A percentile compares a stretch with the other conserved stretches of the same genome.
phyloP scores from a whole-genome alignment of 2,329 filamentous ascomycete species.

The Pestalotiopsis fici region DNA sequence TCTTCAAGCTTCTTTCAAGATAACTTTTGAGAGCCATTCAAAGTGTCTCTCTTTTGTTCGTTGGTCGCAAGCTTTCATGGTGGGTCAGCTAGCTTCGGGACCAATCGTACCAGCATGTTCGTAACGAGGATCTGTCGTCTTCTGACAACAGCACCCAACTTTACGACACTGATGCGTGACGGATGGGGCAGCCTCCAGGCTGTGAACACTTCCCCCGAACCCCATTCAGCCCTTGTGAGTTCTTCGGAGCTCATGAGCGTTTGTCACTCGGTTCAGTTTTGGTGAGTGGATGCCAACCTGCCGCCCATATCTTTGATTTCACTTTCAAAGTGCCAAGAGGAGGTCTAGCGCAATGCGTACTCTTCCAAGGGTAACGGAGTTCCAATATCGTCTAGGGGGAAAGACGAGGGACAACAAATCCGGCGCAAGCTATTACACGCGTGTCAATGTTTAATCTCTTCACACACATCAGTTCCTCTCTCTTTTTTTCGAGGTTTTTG shows the following conservation, averaged over 20 bases:
- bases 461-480: neutral
- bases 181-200: neutral
- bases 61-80: neutral
- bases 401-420: neutral
- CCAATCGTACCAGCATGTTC: neutral
- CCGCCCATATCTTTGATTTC: neutral
- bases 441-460: neutral
- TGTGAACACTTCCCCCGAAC: neutral
- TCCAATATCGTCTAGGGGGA: neutral
- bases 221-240: neutral
- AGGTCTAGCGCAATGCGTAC: neutral
- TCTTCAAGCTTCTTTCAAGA: too few relatives aligned
- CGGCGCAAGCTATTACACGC: slow-evolving; percentile 1
- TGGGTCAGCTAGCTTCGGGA: neutral
- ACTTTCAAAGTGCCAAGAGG: neutral
- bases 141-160: neutral
- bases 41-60: too few relatives aligned
- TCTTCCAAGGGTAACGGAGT: slow-evolving; percentile 2
- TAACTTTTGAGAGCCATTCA: too few relatives aligned
- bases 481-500: neutral
- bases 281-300: neutral
- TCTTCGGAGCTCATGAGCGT: neutral
- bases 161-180: slow-evolving; percentile 1
- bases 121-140: neutral
- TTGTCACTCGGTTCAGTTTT: neutral